These are phyloP conservation scores for Chlorella sp. DNA, from an alignment of 139 green algal genomes.

Conservation along the genomic window DNA sequence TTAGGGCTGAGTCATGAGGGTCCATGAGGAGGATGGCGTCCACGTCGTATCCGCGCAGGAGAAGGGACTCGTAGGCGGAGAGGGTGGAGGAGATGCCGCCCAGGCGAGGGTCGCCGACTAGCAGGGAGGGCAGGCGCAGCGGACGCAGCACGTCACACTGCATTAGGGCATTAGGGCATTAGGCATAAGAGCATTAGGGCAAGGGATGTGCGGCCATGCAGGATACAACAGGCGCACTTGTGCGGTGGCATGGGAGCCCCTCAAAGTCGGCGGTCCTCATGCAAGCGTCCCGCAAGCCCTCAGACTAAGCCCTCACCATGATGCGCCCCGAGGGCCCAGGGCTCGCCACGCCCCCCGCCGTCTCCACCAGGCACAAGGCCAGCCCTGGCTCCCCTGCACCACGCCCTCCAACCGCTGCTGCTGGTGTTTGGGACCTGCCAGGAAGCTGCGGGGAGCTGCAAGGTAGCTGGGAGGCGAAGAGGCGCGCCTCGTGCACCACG, in stretches of 20 bases:
- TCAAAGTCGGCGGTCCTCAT: neutral
- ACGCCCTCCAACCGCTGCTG: neutral
- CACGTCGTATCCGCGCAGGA: constrained; percentile 69
- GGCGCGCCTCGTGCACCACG: constrained; percentile 28
- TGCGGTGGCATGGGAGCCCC: too few relatives aligned
- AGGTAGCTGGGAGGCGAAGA: constrained; percentile 10
- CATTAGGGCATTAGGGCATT: too few relatives aligned
- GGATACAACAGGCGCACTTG: neutral
- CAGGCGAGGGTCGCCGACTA: constrained; percentile 85
- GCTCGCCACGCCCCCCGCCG: constrained; percentile 80
- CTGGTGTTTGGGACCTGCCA: too few relatives aligned
- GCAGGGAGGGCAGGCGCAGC: constrained; percentile 74
- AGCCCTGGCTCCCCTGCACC: neutral
- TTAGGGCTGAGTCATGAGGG: neutral
- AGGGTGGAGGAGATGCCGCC: constrained; percentile 92
- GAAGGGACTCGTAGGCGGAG: constrained; percentile 69
- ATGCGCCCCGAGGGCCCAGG: constrained; percentile 76
- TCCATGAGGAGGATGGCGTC: constrained; percentile 34
- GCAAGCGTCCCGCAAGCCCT: too few relatives aligned
- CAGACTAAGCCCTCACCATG: constrained; percentile 63
- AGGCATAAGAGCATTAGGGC: neutral
- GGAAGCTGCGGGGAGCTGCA: neutral
- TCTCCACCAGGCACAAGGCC: constrained; percentile 80
- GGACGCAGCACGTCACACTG: constrained; percentile 74
- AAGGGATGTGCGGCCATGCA: neutral